A percentile compares a stretch with the other conserved stretches of the same genome.
Conservation (phyloP, 2,329 filamentous ascomycete genomes). For the Didymella exigua region DNA sequence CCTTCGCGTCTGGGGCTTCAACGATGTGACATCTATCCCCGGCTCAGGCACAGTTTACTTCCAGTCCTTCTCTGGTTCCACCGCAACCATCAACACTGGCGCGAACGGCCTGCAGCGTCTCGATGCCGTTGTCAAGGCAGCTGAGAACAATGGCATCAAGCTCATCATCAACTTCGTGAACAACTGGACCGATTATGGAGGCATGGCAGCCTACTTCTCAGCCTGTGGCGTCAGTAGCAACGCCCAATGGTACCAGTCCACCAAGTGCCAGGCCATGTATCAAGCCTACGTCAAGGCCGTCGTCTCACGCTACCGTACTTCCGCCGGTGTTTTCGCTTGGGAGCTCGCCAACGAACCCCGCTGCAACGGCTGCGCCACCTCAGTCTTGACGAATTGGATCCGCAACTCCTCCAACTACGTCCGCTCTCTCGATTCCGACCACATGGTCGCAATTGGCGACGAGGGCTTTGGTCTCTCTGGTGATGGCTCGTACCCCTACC, state of each 20-base stretch:
- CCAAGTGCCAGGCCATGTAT: conserved; percentile 58
- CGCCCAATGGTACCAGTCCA: conserved; percentile 54
- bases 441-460: conserved; percentile 63
- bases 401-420: conserved; percentile 61
- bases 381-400: conserved; percentile 56
- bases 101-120: conserved; percentile 55
- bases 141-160: conserved; percentile 58
- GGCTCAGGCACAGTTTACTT: conserved; percentile 58
- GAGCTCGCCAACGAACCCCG: conserved; percentile 59
- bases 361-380: conserved; percentile 44
- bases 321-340: conserved; percentile 60
- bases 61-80: conserved; percentile 58
- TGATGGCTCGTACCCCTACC: conserved; percentile 45
- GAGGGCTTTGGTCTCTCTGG: conserved; percentile 49
- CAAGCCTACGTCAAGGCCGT: conserved; percentile 57
- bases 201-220: conserved; percentile 63
- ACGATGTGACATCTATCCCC: conserved; percentile 58
- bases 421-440: conserved; percentile 58
- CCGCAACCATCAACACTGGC: conserved; percentile 54
- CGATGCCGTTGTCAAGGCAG: conserved; percentile 59
- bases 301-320: conserved; percentile 56
- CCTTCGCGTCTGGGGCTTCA: conserved; percentile 67
- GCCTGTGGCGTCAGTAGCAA: conserved; percentile 60
- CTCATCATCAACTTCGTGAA: conserved; percentile 62
- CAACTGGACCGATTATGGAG: conserved; percentile 65